These are phyloP conservation scores for Fusarium albidum DNA, from an alignment of 2,329 filamentous ascomycete genomes.

Conservation along the genomic window DNA sequence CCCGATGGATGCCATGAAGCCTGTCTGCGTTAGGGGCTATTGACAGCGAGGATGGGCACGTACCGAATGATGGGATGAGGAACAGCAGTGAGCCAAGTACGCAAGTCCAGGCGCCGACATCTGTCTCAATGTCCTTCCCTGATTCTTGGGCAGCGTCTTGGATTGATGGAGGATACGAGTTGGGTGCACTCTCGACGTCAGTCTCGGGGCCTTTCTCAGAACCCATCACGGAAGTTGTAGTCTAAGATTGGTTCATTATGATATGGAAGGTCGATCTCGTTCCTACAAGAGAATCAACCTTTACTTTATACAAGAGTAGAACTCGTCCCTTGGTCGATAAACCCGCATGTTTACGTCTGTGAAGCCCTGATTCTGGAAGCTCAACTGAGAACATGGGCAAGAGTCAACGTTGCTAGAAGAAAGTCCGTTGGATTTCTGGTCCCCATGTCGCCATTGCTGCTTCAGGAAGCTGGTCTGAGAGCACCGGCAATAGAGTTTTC, in stretches of 20 bases:
- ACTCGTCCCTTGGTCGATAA: not conserved
- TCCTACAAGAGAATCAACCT: no score
- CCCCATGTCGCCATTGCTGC: conserved; percentile 10
- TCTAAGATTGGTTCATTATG: not conserved
- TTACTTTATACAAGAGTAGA: not conserved
- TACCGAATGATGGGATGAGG: conserved; percentile 15
- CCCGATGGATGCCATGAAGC: conserved; percentile 56
- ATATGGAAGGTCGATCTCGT: not conserved
- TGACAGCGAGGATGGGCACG: not conserved
- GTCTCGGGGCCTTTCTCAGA: not conserved
- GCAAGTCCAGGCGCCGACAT: conserved; percentile 19
- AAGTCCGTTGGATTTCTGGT: not conserved
- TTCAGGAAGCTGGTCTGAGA: conserved; percentile 16
- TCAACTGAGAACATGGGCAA: not conserved
- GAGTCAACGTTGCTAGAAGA: not conserved
- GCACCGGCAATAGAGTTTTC: not conserved
- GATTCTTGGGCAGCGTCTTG: conserved; percentile 4
- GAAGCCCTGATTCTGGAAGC: not conserved
- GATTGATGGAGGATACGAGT: not conserved
- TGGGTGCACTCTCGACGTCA: not conserved
- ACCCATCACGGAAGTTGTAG: not conserved
- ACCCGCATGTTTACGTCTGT: conserved; percentile 6
- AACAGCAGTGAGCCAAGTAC: conserved; percentile 28
- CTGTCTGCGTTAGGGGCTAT: conserved; percentile 25
- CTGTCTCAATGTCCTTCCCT: conserved; percentile 10